Percentiles rank a stretch among this genome's conserved stretches.
These are phyloP conservation scores for Zymoseptoria crescenta DNA, from an alignment of 2,329 filamentous ascomycete species.

Conservation along the genomic window DNA sequence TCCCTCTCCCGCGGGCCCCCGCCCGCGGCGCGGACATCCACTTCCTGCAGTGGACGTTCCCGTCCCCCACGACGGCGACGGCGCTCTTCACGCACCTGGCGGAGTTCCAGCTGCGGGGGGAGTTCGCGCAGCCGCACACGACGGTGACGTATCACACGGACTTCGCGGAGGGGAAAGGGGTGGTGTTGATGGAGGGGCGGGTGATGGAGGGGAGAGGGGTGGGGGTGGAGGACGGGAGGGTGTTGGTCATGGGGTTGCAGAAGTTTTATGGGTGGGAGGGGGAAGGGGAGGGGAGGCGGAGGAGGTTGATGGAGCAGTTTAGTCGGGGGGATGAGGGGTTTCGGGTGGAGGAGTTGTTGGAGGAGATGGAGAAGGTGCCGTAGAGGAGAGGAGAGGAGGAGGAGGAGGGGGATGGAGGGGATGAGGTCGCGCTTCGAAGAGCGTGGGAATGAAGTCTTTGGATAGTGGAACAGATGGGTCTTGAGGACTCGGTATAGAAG, in stretches of 20 bases:
- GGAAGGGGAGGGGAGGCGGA: conserved; percentile 63
- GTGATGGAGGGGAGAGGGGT: conserved; percentile 71
- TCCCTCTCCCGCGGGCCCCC: no score
- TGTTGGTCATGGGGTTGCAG: conserved; percentile 87
- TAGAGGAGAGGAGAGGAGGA: conserved; percentile 7
- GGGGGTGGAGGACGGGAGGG: conserved; percentile 72
- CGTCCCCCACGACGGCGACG: conserved; percentile 50
- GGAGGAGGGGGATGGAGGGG: background rate
- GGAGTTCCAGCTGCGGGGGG: conserved; percentile 83
- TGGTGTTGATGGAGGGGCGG: conserved; percentile 80
- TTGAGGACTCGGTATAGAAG: background rate
- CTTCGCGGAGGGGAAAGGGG: conserved; percentile 60
- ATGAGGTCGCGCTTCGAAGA: background rate
- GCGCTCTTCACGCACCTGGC: conserved; percentile 90
- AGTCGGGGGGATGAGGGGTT: conserved; percentile 69
- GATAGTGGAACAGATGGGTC: background rate
- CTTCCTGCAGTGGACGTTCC: conserved; percentile 94
- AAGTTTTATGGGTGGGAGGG: conserved; percentile 73
- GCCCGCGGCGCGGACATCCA: conserved; percentile 88
- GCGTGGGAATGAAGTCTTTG: background rate
- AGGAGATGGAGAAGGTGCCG: conserved; percentile 74
- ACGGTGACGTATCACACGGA: conserved; percentile 89
- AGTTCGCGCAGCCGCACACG: conserved; percentile 86
- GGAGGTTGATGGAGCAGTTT: conserved; percentile 72
- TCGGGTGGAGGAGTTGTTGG: conserved; percentile 73